Conservation (phyloP, 495 filamentous ascomycete species). For the Hapsidospora chrysogenum region DNA sequence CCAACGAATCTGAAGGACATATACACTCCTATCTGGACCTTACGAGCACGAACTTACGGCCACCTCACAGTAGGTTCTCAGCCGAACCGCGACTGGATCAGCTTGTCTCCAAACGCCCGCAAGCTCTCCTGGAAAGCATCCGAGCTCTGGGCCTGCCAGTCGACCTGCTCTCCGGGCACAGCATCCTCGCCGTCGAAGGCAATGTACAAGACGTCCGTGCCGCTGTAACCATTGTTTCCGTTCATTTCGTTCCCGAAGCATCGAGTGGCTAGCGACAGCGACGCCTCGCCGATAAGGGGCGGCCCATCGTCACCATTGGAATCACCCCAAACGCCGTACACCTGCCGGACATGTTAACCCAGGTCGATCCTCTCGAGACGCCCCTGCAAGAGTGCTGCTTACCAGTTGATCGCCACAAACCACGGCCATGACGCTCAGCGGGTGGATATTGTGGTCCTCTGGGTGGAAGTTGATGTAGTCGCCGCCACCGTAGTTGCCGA, state of each 20-base stretch:
- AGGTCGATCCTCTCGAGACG: not conserved
- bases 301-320: constrained; percentile 35
- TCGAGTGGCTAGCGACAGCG: constrained; percentile 37
- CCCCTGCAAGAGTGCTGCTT: constrained; percentile 3
- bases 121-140: constrained; percentile 34
- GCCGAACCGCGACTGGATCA: no score
- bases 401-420: constrained; percentile 41
- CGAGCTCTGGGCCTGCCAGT: constrained; percentile 28
- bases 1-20: no score
- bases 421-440: constrained; percentile 45
- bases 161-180: constrained; percentile 27
- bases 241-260: constrained; percentile 33
- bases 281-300: constrained; percentile 37
- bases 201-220: constrained; percentile 34
- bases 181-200: constrained; percentile 33
- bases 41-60: no score
- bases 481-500: constrained; percentile 36
- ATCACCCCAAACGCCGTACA: constrained; percentile 56
- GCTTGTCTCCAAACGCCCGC: constrained; percentile 25
- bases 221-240: constrained; percentile 24
- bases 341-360: constrained; percentile 10
- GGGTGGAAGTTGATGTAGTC: constrained; percentile 32
- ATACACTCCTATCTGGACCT: no score
- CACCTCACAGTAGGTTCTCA: no score
- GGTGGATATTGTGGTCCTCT: constrained; percentile 31